Conservation (phyloP, 2,329 filamentous ascomycete genomes). For the Rutstroemia sp. region DNA sequence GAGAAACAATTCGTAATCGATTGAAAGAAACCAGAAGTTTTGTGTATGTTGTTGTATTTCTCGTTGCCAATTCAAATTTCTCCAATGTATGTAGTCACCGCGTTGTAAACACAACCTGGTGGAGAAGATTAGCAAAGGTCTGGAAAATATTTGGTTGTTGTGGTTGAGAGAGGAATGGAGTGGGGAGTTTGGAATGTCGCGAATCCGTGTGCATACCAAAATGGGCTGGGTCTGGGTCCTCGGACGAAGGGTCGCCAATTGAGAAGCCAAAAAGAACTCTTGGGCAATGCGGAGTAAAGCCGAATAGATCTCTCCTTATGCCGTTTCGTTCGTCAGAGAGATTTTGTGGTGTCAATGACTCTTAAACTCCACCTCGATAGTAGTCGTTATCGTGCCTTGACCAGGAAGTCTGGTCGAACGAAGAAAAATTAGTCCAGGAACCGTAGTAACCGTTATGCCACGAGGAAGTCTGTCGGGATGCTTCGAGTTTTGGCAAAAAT, state of each 20-base stretch:
- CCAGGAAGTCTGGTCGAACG: neutral
- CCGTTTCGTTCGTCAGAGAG: neutral
- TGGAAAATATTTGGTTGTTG: conserved; percentile 6
- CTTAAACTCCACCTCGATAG: neutral
- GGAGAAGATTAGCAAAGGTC: conserved; percentile 8
- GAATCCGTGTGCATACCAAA: conserved; percentile 4
- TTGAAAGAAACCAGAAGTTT: neutral
- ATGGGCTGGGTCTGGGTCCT: conserved; percentile 5
- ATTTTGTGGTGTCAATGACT: neutral
- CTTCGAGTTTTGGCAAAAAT: neutral
- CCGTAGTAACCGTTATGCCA: neutral
- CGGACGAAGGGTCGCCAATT: conserved; percentile 4
- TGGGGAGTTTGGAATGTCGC: conserved; percentile 7
- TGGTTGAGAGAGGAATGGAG: conserved; percentile 1
- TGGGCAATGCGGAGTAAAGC: neutral
- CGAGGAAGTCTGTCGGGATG: neutral
- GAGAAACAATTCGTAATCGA: neutral
- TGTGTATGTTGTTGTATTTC: neutral
- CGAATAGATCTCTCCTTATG: neutral
- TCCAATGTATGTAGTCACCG: neutral
- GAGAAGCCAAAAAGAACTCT: neutral
- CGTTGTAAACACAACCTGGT: neutral
- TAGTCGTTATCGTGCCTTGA: neutral
- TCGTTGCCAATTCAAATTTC: neutral
- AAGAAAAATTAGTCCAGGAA: neutral